phyloP scores from a whole-genome alignment of 305 asterid genomes.

The Fraxinus velutina region DNA sequence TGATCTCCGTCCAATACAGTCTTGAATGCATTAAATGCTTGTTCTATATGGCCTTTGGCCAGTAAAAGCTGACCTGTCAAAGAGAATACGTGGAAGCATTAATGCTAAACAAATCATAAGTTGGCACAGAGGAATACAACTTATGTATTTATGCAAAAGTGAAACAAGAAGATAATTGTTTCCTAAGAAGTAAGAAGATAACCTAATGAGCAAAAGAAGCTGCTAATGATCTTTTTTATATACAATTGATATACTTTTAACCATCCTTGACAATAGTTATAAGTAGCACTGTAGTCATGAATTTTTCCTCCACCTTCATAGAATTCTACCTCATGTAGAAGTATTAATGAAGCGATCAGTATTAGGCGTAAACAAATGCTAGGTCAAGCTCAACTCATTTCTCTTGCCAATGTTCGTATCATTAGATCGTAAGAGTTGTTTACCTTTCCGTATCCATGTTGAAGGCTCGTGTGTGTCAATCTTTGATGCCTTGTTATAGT shows the following conservation, averaged over 20 bases:
- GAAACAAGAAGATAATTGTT: neutral
- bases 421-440: neutral
- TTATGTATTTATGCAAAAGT: neutral
- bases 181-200: neutral
- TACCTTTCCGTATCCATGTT: conserved; percentile 99
- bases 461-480: conserved; percentile 95
- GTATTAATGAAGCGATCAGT: neutral
- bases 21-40: conserved; percentile 87
- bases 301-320: neutral
- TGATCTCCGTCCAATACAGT: conserved; percentile 84
- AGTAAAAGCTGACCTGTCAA: conserved; percentile 86
- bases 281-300: neutral
- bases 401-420: neutral
- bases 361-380: neutral
- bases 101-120: neutral
- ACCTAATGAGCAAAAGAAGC: neutral
- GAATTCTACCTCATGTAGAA: neutral
- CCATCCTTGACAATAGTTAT: neutral
- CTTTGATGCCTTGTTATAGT: conserved; percentile 91
- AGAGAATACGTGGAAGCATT: conserved; percentile 22
- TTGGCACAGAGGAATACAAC: neutral
- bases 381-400: neutral
- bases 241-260: neutral
- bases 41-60: conserved; percentile 89
- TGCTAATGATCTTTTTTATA: neutral